phyloP scores from a whole-genome alignment of 2,329 filamentous ascomycete species.

The Penicillium rolfsii region DNA sequence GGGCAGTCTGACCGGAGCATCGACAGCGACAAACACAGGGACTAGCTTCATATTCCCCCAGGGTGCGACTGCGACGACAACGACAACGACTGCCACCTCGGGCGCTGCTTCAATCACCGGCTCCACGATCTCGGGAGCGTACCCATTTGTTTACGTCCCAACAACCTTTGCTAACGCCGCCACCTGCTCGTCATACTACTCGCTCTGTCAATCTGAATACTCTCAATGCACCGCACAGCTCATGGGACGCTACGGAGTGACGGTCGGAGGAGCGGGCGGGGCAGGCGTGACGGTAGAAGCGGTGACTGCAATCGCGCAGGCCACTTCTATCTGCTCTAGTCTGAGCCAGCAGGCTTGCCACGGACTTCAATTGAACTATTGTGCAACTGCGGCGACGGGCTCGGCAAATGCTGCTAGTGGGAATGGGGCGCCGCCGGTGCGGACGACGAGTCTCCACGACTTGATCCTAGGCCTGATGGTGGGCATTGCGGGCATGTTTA shows the following conservation, averaged over 20 bases:
- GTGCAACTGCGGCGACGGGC: conserved; percentile 35
- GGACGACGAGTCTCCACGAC: conserved; percentile 47
- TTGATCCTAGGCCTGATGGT: conserved; percentile 47
- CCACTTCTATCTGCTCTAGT: conserved; percentile 51
- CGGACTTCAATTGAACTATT: conserved; percentile 53
- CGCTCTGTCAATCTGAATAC: conserved; percentile 54
- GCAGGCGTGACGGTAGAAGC: conserved; percentile 54
- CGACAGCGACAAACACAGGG: conserved; percentile 26
- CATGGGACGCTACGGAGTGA: conserved; percentile 56
- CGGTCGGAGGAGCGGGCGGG: conserved; percentile 52
- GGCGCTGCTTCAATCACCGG: conserved; percentile 34
- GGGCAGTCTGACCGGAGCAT: conserved; percentile 52
- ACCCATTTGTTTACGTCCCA: conserved; percentile 57
- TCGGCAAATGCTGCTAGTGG: conserved; percentile 37
- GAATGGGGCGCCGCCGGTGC: conserved; percentile 34
- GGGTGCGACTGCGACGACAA: conserved; percentile 38
- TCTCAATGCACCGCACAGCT: conserved; percentile 49
- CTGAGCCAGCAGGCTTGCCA: conserved; percentile 54
- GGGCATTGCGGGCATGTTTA: conserved; percentile 51
- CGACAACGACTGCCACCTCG: conserved; percentile 19
- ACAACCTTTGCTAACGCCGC: conserved; percentile 57
- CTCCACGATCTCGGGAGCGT: conserved; percentile 54
- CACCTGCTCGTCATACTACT: conserved; percentile 59
- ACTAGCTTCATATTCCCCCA: conserved; percentile 43
- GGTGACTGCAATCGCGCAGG: conserved; percentile 46